Evolutionary conservation across 78 protist genomes (phyloP), one percentile per base, ranked within the genome.

Genomic region (Blattamonas nauphoetae): DNA sequence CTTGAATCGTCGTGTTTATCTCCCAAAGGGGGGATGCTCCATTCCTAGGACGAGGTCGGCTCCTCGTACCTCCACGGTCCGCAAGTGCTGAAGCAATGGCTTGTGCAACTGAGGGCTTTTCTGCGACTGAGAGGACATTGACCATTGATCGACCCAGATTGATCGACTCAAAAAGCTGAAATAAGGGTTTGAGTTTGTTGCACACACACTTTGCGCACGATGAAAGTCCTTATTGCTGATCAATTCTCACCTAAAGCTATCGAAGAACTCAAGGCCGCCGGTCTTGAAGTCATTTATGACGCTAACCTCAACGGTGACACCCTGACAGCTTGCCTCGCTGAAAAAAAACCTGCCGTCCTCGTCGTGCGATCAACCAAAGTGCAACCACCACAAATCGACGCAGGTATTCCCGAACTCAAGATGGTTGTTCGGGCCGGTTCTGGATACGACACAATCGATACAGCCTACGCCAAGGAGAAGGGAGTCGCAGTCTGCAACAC

Each of bases 21-120:
- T 0, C 32, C 85, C 0, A 1, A 0, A 0, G 78, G 55, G 44
- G n/a, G 45, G 45, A 44, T 42, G n/a, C 33, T 1, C 85, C 81
- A 33, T 42, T 1, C 46, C 64, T 1, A n/a, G n/a, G n/a, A 45
- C 44, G 1, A 41, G 3, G 79, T 33, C 41, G 77, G 21, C 1
- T 41, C 33, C 80, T 38, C 0, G 1, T 36, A 77, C 41, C 0
- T 1, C 85, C 83, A 64, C 88, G 88, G 29, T 78, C 55, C 2
- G 93, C 34, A 29, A 95, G 89, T 11, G 96, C 93, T 0, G 44
- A 11, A n/a, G 96, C 78, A 3, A 97, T 78, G 32, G 91, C 96
- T 1, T 84, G 90, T 3, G 99, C 99, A 11, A 95, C 98, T 1
- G 96, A 90, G 5, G 98, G 98, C 94, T 97, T 97, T 85, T 97